These are phyloP conservation scores for Massariosphaeria phaeospora DNA, from an alignment of 495 filamentous ascomycete genomes.

Conservation along the genomic window DNA sequence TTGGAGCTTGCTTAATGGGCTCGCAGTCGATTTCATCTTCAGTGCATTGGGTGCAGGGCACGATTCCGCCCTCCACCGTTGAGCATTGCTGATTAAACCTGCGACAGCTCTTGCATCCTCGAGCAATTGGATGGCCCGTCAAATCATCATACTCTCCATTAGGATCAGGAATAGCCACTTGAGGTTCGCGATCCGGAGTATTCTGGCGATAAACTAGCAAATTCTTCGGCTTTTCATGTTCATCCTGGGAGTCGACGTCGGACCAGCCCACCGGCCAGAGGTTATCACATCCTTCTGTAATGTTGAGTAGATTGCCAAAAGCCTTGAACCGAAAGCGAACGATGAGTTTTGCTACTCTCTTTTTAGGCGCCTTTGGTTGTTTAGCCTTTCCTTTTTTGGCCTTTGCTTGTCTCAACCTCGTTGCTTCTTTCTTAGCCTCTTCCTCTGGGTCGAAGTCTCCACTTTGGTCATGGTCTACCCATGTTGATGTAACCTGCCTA, in stretches of 20 bases:
- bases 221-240: not conserved
- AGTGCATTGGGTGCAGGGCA: conserved; percentile 17
- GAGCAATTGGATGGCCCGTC: conserved; percentile 14
- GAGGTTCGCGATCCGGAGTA: not conserved
- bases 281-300: conserved; percentile 10
- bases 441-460: conserved; percentile 24
- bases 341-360: conserved; percentile 4
- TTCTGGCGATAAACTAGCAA: not conserved
- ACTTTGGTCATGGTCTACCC: conserved; percentile 14
- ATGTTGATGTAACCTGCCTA: conserved; percentile 5
- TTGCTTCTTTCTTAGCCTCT: conserved; percentile 4
- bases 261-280: conserved; percentile 23
- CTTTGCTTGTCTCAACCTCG: conserved; percentile 1
- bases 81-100: not conserved
- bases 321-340: conserved; percentile 1
- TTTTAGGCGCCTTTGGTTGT: conserved; percentile 1
- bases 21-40: conserved; percentile 7
- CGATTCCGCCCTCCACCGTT: conserved; percentile 6
- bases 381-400: conserved; percentile 4
- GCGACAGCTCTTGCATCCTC: conserved; percentile 16
- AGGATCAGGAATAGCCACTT: conserved; percentile 22
- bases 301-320: conserved; percentile 9
- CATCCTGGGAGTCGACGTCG: conserved; percentile 13
- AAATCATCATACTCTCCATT: conserved; percentile 2
- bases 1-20: conserved; percentile 2